Evolutionary conservation across 305 asterid species (phyloP).

Genomic region (Solanum chacoense): DNA sequence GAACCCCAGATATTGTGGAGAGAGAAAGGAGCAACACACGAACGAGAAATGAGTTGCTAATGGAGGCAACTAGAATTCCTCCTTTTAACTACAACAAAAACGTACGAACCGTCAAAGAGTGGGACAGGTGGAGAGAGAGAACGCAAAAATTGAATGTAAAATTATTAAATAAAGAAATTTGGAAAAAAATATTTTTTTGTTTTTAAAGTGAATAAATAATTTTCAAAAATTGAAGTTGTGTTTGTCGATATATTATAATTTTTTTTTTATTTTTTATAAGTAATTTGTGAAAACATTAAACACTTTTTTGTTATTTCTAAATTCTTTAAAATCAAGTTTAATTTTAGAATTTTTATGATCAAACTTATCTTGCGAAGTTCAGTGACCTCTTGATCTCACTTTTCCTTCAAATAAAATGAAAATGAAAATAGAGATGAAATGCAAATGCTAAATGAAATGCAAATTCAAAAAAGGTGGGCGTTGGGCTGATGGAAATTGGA

Average conservation of each 20-base stretch:
- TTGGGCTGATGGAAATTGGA: neutral
- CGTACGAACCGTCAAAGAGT: conserved; percentile 14
- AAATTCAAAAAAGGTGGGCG: neutral
- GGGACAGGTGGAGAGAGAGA: conserved; percentile 23
- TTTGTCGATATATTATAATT: too few relatives aligned
- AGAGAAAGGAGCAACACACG: neutral
- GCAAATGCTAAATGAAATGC: neutral
- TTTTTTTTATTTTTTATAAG: neutral
- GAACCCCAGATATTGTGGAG: conserved; percentile 2
- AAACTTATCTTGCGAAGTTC: too few relatives aligned
- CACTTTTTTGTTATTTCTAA: too few relatives aligned
- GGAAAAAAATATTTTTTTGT: neutral
- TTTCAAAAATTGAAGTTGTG: neutral
- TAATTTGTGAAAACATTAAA: neutral
- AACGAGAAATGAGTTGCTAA: neutral
- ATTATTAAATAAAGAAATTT: neutral
- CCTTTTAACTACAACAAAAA: neutral
- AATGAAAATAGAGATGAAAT: neutral
- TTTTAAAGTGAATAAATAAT: neutral
- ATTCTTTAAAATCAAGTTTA: neutral
- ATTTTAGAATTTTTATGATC: neutral
- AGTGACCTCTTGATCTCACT: neutral
- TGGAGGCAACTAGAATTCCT: neutral
- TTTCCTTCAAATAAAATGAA: neutral
- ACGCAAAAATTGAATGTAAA: neutral